Evolutionary conservation across 331 rosid species (phyloP).

Genomic region (Cydonia oblonga): DNA sequence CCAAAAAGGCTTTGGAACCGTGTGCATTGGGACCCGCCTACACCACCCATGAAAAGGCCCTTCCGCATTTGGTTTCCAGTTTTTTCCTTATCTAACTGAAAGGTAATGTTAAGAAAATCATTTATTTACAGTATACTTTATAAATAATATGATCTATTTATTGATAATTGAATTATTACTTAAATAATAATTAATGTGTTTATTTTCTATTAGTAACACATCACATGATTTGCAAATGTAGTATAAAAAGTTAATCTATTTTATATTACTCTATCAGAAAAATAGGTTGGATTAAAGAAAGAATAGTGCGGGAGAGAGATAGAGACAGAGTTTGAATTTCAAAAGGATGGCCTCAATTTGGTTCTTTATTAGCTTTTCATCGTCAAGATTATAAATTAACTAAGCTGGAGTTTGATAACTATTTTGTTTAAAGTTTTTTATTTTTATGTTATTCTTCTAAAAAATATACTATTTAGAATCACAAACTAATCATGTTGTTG

Average conservation of each 20-base stretch:
- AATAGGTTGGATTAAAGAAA: neutral
- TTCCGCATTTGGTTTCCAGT: slow-evolving; percentile 1
- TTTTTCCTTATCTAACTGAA: neutral
- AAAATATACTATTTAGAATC: no score
- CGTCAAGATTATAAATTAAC: neutral
- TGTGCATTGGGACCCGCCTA: slow-evolving; percentile 53
- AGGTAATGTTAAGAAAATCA: no score
- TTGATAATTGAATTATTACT: no score
- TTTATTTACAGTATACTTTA: no score
- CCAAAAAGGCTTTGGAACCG: slow-evolving; percentile 41
- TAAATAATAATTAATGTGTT: no score
- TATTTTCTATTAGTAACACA: no score
- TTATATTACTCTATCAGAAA: neutral
- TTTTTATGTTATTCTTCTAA: no score
- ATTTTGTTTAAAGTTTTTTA: no score
- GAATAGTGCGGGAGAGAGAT: neutral
- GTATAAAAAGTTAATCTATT: no score
- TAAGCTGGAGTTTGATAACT: no score
- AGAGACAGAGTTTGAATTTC: neutral
- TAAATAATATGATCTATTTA: no score
- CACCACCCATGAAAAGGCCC: slow-evolving; percentile 32
- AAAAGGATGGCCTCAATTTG: neutral
- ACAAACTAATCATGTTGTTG: neutral
- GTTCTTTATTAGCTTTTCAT: neutral
- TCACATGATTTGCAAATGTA: no score